A percentile compares a stretch with the other conserved stretches of the same genome.
phyloP scores from a whole-genome alignment of 1,284 basidiomycete species.

The Ceratobasidium sp. region DNA sequence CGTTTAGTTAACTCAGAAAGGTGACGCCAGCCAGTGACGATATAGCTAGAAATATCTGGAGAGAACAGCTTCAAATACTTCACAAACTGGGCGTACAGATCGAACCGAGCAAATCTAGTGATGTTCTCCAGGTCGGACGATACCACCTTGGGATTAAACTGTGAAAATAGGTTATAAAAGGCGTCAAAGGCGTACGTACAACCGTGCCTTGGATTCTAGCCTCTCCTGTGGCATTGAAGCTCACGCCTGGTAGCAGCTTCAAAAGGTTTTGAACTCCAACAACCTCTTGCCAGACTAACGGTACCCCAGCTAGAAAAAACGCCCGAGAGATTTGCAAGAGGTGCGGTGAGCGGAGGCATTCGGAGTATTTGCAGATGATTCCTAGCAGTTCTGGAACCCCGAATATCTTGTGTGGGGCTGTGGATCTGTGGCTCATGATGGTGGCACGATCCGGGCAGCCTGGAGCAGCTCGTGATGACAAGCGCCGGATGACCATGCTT shows the following conservation, averaged over 20 bases:
- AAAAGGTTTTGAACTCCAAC: constrained; percentile 6
- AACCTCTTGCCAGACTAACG: constrained; percentile 13
- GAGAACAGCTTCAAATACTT: neutral
- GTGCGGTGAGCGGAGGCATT: neutral
- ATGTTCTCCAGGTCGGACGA: too few species aligned
- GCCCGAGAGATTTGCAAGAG: neutral
- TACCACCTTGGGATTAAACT: neutral
- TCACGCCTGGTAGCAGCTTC: neutral
- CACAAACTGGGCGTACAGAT: constrained; percentile 9
- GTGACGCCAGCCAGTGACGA: neutral
- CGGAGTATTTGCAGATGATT: neutral
- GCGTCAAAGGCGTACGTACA: neutral
- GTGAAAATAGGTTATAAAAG: too few species aligned
- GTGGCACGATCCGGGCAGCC: too few species aligned
- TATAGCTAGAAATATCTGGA: neutral
- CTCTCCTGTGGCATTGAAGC: neutral
- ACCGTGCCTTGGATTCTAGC: neutral
- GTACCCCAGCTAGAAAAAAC: neutral
- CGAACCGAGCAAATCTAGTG: neutral
- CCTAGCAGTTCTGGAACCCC: neutral
- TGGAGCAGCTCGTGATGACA: too few species aligned
- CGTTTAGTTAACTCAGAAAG: neutral
- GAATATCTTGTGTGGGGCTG: neutral
- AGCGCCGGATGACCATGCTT: too few species aligned
- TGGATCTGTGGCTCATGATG: too few species aligned